Evolutionary conservation across 129 eudicot genomes (phyloP), one percentile per base, ranked within the genome.

Genomic region (Logfia minima): DNA sequence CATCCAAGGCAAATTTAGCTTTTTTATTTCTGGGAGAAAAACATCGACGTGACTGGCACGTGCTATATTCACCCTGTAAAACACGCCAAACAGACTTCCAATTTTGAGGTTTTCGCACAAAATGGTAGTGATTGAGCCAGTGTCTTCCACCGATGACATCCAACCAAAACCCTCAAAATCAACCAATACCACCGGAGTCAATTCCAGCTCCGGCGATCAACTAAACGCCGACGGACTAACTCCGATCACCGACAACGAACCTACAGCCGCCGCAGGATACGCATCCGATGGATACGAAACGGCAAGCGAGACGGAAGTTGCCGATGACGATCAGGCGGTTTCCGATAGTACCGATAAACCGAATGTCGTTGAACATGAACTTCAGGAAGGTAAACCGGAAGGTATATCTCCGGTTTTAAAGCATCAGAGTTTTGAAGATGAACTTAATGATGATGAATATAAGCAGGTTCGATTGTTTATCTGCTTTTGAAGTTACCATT

Each of bases 241-340:
- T 29, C 31, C 56, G 19, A 63, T 39, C 21, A 14, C 17, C 28
- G 71, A 34, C 70, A 37, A 63, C 61, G 53, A 68, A 52, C 31
- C 86, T 45, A 62, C 81, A 71, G 77, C 81, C 43, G 78, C 76
- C 65, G 55, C n/a, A 48, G 88, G 83, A 5, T 82, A 92, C 82
- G 75, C 68, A 22, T 84, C 88, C 62, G 96, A 89, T 34, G 96
- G 96, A 4, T 92, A 82, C 80, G 97, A 92, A 77, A 89, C 97
- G 2, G 97, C 96, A 28, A 92, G 97, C 76, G 96, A 92, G 35
- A 85, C 85, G 28, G 93, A 86, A 67, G 84, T 68, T 10, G 73
- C 16, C 34, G 78, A 77, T 14, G 83, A 80, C 6, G 81, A 82
- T 14, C n/a, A 13, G 16, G 53, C 55, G 29, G 82, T 71, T 11